Base-by-base conservation (phyloP, 257 asterid genomes). In the Nicotiana obtusifolia region DNA sequence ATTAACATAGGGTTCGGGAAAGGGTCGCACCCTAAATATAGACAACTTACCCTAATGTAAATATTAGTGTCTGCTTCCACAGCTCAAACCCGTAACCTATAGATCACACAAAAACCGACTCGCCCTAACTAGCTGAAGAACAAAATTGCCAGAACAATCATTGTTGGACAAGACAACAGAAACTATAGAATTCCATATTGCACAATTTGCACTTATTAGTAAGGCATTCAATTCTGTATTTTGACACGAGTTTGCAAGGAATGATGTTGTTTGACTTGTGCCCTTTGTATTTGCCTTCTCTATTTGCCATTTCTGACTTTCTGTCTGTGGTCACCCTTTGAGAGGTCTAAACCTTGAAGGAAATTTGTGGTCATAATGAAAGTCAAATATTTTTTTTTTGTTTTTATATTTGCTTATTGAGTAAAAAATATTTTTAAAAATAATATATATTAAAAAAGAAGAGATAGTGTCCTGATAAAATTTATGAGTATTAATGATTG, bases 21-120 rank as follows among this genome's bases (percentile, higher is more conserved):
- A 8, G 2, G 0, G 0, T 0, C 3, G 3, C 11, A 41, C 2
- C 3, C 0, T 1, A 41, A 37, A 41, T 41, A 41, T 41, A 41
- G 47, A 41, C 47, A 41, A 41, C 47, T 0, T 41, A 8, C 0
- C 59, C 0, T 49, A 49, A 13, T 49, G 1, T 3, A 49, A 10
- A 5, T 49, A 49, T 14, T 49, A 10, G 5, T 49, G n/a, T 4
- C 2, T 37, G 10, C 0, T 37, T 37, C 2, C 44, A 37, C 2
- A 0, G 0, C 47, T 41, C 47, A 1, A 41, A 41, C 11, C 3
- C 47, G 0, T 41, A 41, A 8, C 11, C 0, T 0, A 41, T 41
- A 41, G 3, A 41, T 41, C 47, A 41, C 47, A 41, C 47, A 7
- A 37, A 7, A 0, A 37, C 47, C 47, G 10, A 37, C 44, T 37